Evolutionary conservation across 2,329 filamentous ascomycete species (phyloP), one percentile per base, ranked within the genome.

Genomic region (Xylaria sp.): DNA sequence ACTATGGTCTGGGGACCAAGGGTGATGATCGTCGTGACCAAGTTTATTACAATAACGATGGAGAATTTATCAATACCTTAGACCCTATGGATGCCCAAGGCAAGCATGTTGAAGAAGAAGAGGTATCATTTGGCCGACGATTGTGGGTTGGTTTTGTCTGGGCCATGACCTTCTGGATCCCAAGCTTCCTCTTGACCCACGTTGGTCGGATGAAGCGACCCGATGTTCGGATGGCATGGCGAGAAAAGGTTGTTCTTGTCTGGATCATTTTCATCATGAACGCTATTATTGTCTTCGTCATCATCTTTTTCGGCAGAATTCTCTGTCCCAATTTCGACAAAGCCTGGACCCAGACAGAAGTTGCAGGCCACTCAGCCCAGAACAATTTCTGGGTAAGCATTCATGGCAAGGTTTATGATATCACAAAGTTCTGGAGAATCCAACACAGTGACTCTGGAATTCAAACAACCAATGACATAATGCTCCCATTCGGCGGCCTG

Each of bases 181-280:
- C 96, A 0, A 98, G 95, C 0, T 92, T 93, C 57, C 73, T 92
- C 1, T 89, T 99, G 18, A 88, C 88, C n/a, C 91, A 86, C 69
- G 77, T 98, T 67, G 96, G 96, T 39, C 92, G 95, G 25, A 99
- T 99, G 96, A 97, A 97, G 82, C 91, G 96, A 65, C 96, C 94
- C 1, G 96, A 99, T 82, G 94, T 99, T 9, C 92, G 96, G 31
- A 92, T 98, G 89, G 96, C 96, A 0, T 99, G 96, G 96, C 89
- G 96, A 81, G 96, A 99, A 78, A 99, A 99, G 82, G 61, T 99
- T 12, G 91, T 96, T 0, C 84, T 99, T 12, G 90, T 94, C 56
- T 84, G 92, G 67, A 76, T 97, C 62, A 98, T 99, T 74, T 79
- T 92, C 37, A 76, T 99, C 13, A 82, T 97, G 73, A 99, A 99